Percentiles rank a stretch among this genome's conserved stretches.
Evolutionary conservation across 352 stramenopile species (phyloP).

Genomic region (Lagenidium sp.): DNA sequence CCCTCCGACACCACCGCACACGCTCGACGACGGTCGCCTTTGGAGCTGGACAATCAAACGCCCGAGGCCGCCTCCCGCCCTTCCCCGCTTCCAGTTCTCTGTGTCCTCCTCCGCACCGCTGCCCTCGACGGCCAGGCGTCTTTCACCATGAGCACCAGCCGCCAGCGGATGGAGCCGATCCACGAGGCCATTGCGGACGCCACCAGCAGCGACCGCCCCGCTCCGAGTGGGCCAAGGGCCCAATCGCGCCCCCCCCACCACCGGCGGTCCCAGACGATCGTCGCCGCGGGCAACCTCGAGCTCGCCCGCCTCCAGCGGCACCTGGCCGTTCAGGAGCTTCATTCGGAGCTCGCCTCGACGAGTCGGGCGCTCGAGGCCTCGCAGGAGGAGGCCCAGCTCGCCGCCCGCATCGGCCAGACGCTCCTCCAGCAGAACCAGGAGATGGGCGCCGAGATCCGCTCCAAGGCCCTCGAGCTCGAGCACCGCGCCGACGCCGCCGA

Average conservation of each 20-base stretch:
- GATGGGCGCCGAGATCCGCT: conserved; percentile 31
- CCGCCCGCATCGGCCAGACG: conserved; percentile 35
- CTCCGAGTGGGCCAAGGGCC: neutral
- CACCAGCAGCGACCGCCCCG: conserved; percentile 2
- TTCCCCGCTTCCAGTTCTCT: too few species aligned
- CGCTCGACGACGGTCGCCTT: too few species aligned
- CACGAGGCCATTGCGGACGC: too few species aligned
- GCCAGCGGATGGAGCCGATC: too few species aligned
- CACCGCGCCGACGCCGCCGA: conserved; percentile 31
- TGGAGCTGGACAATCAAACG: too few species aligned
- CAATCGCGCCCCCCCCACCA: conserved; percentile 3
- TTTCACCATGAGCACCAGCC: too few species aligned
- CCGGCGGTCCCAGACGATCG: conserved; percentile 29
- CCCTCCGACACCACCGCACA: too few species aligned
- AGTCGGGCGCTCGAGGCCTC: conserved; percentile 37
- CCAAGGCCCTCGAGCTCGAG: conserved; percentile 19
- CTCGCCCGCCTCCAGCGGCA: conserved; percentile 24
- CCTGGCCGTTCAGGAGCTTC: conserved; percentile 32
- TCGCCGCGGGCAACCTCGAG: conserved; percentile 19
- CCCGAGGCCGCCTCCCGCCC: too few species aligned
- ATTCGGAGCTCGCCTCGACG: conserved; percentile 35
- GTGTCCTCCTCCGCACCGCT: too few species aligned
- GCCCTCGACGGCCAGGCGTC: too few species aligned
- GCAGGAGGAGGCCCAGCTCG: conserved; percentile 36
- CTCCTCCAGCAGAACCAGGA: conserved; percentile 39